Evolutionary conservation across 2,329 filamentous ascomycete genomes (phyloP).

Genomic region (Graphilbum sp.): DNA sequence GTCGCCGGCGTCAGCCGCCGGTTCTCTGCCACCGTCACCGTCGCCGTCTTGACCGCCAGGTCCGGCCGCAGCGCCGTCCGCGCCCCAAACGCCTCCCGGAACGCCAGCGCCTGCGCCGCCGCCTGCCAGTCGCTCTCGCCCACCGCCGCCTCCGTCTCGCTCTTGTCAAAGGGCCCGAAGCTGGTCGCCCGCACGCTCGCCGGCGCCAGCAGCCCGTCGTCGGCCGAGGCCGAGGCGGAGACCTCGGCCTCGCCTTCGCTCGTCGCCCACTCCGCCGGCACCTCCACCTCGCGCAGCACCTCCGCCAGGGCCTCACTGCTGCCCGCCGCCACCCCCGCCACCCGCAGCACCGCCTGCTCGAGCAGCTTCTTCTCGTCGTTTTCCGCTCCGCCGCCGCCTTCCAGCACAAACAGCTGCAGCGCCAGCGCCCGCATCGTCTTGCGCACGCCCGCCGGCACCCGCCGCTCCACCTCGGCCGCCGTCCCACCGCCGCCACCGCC

Average conservation of each 20-base stretch:
- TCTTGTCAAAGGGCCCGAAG: constrained; percentile 67
- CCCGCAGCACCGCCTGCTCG: constrained; percentile 69
- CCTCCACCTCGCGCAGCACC: constrained; percentile 54
- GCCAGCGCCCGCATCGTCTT: constrained; percentile 55
- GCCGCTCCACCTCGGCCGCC: constrained; percentile 80
- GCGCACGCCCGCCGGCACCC: constrained; percentile 53
- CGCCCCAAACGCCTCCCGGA: constrained; percentile 87
- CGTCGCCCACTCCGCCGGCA: constrained; percentile 74
- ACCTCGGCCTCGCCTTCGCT: too few species aligned
- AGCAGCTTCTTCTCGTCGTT: constrained; percentile 17
- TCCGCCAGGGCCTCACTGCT: constrained; percentile 51
- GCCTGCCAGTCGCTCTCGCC: constrained; percentile 62
- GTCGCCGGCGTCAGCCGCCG: constrained; percentile 72
- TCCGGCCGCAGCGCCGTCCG: constrained; percentile 65
- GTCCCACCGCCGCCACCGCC: constrained; percentile 49
- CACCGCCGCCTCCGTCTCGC: constrained; percentile 50
- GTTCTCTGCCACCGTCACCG: constrained; percentile 88
- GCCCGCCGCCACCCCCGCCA: constrained; percentile 50
- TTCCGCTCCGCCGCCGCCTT: constrained; percentile 43
- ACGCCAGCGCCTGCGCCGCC: constrained; percentile 72
- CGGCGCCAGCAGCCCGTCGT: constrained; percentile 31
- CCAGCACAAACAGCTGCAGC: constrained; percentile 58
- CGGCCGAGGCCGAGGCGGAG: constrained; percentile 37
- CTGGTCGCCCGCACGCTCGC: constrained; percentile 60
- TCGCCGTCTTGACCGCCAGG: constrained; percentile 67